Conservation (phyloP, 768 basidiomycete genomes). For the Phanerodontia chrysosporium region DNA sequence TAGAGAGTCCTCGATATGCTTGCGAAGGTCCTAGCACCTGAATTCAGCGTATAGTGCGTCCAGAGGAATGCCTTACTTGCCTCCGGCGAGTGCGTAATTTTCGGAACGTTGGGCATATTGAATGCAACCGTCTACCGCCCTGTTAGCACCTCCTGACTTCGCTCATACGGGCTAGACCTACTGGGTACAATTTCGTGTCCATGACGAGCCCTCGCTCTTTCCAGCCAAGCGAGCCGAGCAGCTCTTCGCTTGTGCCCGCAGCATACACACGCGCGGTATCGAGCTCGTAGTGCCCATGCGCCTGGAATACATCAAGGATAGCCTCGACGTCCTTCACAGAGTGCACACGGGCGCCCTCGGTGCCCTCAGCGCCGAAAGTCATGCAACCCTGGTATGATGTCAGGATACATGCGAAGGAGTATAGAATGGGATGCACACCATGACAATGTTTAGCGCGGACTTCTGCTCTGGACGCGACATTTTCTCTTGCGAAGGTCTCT, state of each 20-base stretch:
- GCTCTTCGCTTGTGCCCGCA: constrained; percentile 31
- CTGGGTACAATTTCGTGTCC: constrained; percentile 51
- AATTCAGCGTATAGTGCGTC: no score
- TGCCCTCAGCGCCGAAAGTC: constrained; percentile 50
- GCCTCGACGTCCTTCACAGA: constrained; percentile 44
- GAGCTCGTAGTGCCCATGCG: constrained; percentile 50
- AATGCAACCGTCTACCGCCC: not conserved
- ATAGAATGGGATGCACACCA: constrained; percentile 41
- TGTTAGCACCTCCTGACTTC: not conserved
- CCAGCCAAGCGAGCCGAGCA: constrained; percentile 47
- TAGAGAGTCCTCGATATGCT: constrained; percentile 30
- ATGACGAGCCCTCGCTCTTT: constrained; percentile 47
- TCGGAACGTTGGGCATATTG: not conserved
- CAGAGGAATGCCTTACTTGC: not conserved
- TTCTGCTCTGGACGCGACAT: constrained; percentile 25
- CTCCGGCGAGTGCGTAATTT: not conserved
- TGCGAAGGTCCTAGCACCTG: constrained; percentile 29
- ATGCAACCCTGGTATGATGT: constrained; percentile 35
- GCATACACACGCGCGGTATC: constrained; percentile 26
- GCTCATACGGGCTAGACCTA: no score
- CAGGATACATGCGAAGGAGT: no score
- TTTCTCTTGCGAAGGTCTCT: not conserved
- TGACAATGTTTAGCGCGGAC: constrained; percentile 45
- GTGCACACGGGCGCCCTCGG: constrained; percentile 46
- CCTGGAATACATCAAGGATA: constrained; percentile 49